phyloP scores from a whole-genome alignment of 2,329 filamentous ascomycete species.

The Aspergillus amoenus region DNA sequence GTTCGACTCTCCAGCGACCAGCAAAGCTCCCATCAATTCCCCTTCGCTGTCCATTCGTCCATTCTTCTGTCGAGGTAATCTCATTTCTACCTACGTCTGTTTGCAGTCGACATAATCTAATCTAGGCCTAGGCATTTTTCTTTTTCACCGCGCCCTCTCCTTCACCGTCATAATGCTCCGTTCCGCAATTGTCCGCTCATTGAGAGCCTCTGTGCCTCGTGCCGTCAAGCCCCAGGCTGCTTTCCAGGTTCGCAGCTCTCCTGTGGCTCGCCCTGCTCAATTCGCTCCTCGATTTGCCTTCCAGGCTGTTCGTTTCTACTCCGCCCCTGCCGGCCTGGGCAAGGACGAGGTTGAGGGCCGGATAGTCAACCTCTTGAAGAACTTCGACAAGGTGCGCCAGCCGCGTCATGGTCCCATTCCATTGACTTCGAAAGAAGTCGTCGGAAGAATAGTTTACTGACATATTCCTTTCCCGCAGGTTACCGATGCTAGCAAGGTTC shows the following conservation, averaged over 20 bases:
- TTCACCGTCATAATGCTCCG: conserved; percentile 73
- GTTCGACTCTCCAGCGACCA: conserved; percentile 21
- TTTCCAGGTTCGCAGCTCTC: conserved; percentile 58
- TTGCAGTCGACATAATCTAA: not conserved
- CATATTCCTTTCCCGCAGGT: conserved; percentile 26
- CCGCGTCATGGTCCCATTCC: not conserved
- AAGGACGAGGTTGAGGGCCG: conserved; percentile 86
- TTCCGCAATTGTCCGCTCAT: conserved; percentile 77
- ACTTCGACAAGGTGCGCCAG: conserved; percentile 86
- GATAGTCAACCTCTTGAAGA: conserved; percentile 88
- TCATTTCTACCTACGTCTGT: conserved; percentile 11
- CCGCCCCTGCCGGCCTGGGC: conserved; percentile 73
- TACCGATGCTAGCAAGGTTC: conserved; percentile 42
- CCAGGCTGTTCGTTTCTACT: conserved; percentile 79
- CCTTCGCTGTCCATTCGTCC: conserved; percentile 18
- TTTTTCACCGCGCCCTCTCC: conserved; percentile 9
- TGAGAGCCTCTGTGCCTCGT: conserved; percentile 56
- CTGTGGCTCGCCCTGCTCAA: conserved; percentile 62
- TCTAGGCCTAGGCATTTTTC: not conserved
- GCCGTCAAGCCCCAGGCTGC: conserved; percentile 58
- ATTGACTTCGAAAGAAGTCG: not conserved
- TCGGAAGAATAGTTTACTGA: conserved; percentile 8
- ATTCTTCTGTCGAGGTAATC: conserved; percentile 14
- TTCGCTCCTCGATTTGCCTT: conserved; percentile 63
- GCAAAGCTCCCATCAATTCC: conserved; percentile 14